Evolutionary conservation across 164 flowering plant species (phyloP).

Genomic region (Vitis labrusca): DNA sequence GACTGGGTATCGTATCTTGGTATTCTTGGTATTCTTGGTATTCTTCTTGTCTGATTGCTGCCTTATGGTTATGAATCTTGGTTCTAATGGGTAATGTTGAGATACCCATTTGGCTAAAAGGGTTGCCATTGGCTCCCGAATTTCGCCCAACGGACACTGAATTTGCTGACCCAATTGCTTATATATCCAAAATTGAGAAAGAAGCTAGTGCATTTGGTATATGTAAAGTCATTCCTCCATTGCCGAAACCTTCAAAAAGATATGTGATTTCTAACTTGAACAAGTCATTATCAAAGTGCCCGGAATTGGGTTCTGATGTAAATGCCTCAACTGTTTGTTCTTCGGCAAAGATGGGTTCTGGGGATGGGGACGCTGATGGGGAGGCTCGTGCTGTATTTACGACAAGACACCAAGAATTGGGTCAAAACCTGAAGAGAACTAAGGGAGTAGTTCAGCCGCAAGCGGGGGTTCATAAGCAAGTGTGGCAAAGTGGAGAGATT

Average conservation of each 20-base stretch:
- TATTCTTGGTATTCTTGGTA: background rate
- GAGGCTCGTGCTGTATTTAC: constrained; percentile 75
- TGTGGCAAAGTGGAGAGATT: constrained; percentile 94
- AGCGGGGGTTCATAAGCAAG: constrained; percentile 59
- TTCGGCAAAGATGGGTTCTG: constrained; percentile 18
- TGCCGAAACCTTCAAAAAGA: constrained; percentile 82
- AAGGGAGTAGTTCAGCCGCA: constrained; percentile 37
- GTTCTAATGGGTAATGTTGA: constrained; percentile 64
- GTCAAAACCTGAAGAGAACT: constrained; percentile 46
- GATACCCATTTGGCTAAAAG: constrained; percentile 77
- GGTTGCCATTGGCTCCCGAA: constrained; percentile 87
- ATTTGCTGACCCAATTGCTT: constrained; percentile 97
- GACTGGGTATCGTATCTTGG: background rate
- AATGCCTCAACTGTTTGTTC: constrained; percentile 6
- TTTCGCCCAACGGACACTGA: constrained; percentile 89
- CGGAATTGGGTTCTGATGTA: constrained; percentile 52
- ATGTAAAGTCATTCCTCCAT: constrained; percentile 93
- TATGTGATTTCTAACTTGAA: constrained; percentile 72
- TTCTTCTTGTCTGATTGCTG: background rate
- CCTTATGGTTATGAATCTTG: constrained; percentile 10
- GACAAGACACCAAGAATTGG: constrained; percentile 92
- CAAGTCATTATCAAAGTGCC: constrained; percentile 63
- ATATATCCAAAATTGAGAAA: constrained; percentile 94
- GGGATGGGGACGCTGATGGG: constrained; percentile 31
- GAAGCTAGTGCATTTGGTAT: constrained; percentile 94